Evolutionary conservation across 2,329 filamentous ascomycete species (phyloP).

Genomic region (Hortaea sp.): DNA sequence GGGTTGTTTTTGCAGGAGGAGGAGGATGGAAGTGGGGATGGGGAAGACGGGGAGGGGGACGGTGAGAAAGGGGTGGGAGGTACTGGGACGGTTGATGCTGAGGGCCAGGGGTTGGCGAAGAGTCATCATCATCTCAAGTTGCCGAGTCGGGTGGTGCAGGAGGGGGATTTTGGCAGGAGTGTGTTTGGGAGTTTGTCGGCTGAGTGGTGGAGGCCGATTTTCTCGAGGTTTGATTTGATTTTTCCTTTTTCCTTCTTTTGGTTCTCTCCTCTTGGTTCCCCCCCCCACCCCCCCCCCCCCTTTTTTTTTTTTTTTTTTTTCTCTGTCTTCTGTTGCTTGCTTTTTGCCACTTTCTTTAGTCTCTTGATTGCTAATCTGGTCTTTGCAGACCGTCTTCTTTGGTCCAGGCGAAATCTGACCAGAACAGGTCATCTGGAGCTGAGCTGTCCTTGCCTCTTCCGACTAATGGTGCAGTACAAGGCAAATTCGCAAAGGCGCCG

Average conservation of each 20-base stretch:
- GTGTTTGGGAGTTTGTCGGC: neutral
- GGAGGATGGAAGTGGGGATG: slow-evolving; percentile 27
- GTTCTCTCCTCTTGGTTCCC: neutral
- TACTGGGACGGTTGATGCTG: neutral
- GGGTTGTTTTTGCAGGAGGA: neutral
- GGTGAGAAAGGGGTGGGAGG: neutral
- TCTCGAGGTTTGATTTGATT: neutral
- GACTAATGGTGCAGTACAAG: too few species aligned
- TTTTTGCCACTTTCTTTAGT: too few species aligned
- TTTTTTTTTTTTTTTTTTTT: neutral
- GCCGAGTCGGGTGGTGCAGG: neutral
- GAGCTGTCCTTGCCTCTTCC: too few species aligned
- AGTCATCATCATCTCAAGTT: neutral
- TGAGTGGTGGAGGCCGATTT: neutral
- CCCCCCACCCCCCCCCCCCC: too few species aligned
- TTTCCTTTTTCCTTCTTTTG: neutral
- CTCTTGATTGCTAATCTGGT: too few species aligned
- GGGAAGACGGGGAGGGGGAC: neutral
- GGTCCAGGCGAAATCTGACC: neutral
- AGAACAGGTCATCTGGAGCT: too few species aligned
- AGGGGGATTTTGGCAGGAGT: neutral
- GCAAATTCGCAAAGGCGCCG: neutral
- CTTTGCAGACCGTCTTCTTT: neutral
- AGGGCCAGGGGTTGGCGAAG: neutral
- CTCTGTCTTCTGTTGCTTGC: neutral